Conservation (phyloP, 345 rosid species). For the Euclidium syriacum region DNA sequence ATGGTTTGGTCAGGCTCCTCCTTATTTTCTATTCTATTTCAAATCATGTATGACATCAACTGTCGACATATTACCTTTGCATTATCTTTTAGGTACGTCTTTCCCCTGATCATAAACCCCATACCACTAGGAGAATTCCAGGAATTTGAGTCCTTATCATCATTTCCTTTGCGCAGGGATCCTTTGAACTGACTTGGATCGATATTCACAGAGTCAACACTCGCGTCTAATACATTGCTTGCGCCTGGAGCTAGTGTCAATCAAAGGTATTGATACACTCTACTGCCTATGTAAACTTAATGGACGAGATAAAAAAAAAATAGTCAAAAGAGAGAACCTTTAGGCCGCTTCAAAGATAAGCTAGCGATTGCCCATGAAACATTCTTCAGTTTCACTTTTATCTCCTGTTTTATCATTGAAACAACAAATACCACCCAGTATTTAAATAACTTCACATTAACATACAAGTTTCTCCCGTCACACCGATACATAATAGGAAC, state of each 20-base stretch:
- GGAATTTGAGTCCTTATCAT: conserved; percentile 69
- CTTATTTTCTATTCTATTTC: background rate
- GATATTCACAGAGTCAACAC: conserved; percentile 42
- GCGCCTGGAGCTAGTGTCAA: conserved; percentile 50
- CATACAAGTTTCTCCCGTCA: conserved; percentile 13
- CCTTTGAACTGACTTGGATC: conserved; percentile 57
- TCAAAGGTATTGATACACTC: background rate
- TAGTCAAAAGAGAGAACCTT: conserved; percentile 54
- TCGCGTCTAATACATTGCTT: conserved; percentile 55
- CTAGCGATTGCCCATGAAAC: conserved; percentile 85
- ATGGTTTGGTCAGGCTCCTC: background rate
- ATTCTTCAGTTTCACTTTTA: conserved; percentile 70
- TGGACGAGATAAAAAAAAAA: background rate
- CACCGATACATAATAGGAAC: background rate
- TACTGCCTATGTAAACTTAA: conserved; percentile 1
- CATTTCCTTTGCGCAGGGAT: conserved; percentile 54
- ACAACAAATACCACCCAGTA: conserved; percentile 12
- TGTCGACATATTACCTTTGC: conserved; percentile 49
- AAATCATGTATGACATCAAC: background rate
- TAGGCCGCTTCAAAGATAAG: conserved; percentile 59
- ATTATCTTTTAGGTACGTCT: conserved; percentile 79
- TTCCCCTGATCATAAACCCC: conserved; percentile 95
- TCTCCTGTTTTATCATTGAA: conserved; percentile 42
- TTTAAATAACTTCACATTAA: background rate
- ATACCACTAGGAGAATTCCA: conserved; percentile 84